Percentiles rank a stretch among this genome's conserved stretches.
These are phyloP conservation scores for Suhomyces vadensis DNA, from an alignment of 805 yeast genomes.

Conservation along the genomic window DNA sequence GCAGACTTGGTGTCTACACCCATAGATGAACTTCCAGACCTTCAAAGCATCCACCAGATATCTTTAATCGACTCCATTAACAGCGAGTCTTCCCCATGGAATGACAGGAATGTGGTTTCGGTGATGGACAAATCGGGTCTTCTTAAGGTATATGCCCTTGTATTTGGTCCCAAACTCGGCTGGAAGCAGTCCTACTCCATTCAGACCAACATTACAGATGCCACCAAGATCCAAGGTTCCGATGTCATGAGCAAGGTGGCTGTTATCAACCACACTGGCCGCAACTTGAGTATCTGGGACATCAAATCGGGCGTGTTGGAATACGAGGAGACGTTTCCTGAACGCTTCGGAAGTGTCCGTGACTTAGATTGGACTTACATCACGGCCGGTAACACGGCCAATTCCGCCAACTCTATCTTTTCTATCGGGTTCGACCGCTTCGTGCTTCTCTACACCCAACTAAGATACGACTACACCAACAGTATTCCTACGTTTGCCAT, in stretches of 20 bases:
- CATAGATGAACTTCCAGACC: constrained; percentile 29
- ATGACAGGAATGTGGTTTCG: constrained; percentile 46
- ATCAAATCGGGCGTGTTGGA: constrained; percentile 65
- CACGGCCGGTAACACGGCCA: constrained; percentile 18
- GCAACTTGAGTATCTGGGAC: constrained; percentile 76
- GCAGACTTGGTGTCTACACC: not conserved
- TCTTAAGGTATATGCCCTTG: constrained; percentile 22
- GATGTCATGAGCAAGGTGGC: constrained; percentile 71
- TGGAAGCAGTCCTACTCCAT: constrained; percentile 58
- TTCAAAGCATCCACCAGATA: constrained; percentile 42
- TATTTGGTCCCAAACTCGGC: constrained; percentile 27
- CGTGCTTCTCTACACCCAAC: constrained; percentile 72
- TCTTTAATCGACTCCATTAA: constrained; percentile 52
- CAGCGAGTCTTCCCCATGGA: constrained; percentile 8
- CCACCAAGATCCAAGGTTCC: constrained; percentile 66
- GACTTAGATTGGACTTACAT: constrained; percentile 90
- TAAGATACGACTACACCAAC: constrained; percentile 87
- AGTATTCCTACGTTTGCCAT: constrained; percentile 74
- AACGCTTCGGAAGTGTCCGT: constrained; percentile 40
- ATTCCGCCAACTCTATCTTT: constrained; percentile 53
- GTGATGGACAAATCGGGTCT: constrained; percentile 48
- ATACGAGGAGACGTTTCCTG: constrained; percentile 47
- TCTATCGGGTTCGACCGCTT: constrained; percentile 73
- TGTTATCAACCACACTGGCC: constrained; percentile 56
- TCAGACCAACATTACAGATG: constrained; percentile 55